Evolutionary conservation across 805 yeast species (phyloP).

Genomic region (Candida taoyuanica): DNA sequence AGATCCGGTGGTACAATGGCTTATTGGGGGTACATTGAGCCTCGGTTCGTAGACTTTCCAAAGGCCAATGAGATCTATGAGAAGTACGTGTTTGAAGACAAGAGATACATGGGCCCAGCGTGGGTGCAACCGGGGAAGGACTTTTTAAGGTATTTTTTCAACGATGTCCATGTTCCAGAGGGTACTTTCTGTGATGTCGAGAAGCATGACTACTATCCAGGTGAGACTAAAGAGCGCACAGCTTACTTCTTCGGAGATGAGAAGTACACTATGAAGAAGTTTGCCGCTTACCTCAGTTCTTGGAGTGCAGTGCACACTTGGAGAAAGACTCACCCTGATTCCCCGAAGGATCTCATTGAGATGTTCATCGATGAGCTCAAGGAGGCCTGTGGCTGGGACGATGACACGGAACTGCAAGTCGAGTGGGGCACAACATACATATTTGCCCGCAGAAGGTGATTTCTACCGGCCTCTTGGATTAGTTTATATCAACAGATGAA

Average conservation of each 20-base stretch:
- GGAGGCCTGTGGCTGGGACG: constrained; percentile 41
- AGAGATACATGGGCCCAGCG: constrained; percentile 48
- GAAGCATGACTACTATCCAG: constrained; percentile 31
- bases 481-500: too few relatives aligned
- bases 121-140: constrained; percentile 67
- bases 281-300: constrained; percentile 50
- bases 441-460: constrained; percentile 34
- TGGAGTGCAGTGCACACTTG: constrained; percentile 66
- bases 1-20: constrained; percentile 61
- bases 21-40: constrained; percentile 71
- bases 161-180: constrained; percentile 40
- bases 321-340: constrained; percentile 39
- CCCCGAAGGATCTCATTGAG: constrained; percentile 44
- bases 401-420: constrained; percentile 37
- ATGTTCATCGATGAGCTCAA: constrained; percentile 40
- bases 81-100: constrained; percentile 46
- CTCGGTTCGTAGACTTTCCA: constrained; percentile 48
- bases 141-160: constrained; percentile 40
- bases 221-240: constrained; percentile 21
- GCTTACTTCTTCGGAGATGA: constrained; percentile 36
- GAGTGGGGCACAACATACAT: constrained; percentile 55
- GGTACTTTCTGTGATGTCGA: constrained; percentile 40
- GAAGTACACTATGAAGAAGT: constrained; percentile 41
- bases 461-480: too few relatives aligned
- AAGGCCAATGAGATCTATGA: constrained; percentile 52